Evolutionary conservation across 73 alveolate genomes (phyloP), one percentile per base, ranked within the genome.

Genomic region (Paramecium sonneborni): DNA sequence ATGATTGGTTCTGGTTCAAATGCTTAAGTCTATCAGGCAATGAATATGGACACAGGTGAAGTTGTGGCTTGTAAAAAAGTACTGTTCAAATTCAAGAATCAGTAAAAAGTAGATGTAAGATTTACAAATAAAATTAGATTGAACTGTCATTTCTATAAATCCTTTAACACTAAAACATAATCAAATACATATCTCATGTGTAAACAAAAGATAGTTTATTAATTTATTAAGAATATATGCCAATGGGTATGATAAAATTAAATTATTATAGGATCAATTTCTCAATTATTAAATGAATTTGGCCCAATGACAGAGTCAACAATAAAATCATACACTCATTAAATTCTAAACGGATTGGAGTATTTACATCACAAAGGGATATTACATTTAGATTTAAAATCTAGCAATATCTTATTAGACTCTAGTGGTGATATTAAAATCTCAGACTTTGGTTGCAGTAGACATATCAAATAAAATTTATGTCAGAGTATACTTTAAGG

Each of bases 291-390:
- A 20, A 43, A 88, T 56, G 74, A 88, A 26, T 43, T 79, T 79
- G 90, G 90, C 7, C 41, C 90, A 79, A 39, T 85, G 37, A 32
- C 32, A 10, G 93, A 85, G 37, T 8, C 86, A 15, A 30, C 41
- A 10, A 57, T 85, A 15, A 85, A 57, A 38, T 8, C 30, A 2
- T 85, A 85, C 46, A 18, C 57, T 57, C 21, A 21, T 21, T 24
- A 96, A 91, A 93, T 95, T 23, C 88, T 97, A 14, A 94, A 93
- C 32, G 93, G 93, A 2, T 67, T 85, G 18, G 85, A 35, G 30
- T 85, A 85, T 32, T 57, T 85, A 26, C 93, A 85, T 38, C 18
- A 37, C 9, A 57, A 85, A 43, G 24, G 87, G 6, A 85, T 85
- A 20, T 11, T 85, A 14, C 93, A 85, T 38, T 41, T 57, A 55